A percentile compares a stretch with the other conserved stretches of the same genome.
Conservation (phyloP, 176 grass and related monocot genomes). For the Themeda triandra region DNA sequence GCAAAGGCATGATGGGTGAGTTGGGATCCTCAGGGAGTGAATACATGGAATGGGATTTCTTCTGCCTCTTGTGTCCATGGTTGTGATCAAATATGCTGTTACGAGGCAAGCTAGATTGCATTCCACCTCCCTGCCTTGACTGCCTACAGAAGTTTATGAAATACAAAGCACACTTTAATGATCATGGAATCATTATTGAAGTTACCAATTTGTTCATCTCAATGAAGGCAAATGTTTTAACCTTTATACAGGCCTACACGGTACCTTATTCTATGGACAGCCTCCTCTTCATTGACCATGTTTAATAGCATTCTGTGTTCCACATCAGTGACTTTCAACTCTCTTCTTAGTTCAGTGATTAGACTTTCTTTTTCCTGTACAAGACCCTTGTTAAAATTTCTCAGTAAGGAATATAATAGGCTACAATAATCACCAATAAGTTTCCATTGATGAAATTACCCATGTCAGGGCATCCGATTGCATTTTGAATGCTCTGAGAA, state of each 20-base stretch:
- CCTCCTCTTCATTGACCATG: conserved; percentile 65
- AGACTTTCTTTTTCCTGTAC: conserved; percentile 76
- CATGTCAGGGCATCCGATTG: conserved; percentile 73
- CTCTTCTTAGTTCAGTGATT: conserved; percentile 65
- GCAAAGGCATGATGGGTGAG: conserved; percentile 18
- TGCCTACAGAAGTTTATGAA: conserved; percentile 39
- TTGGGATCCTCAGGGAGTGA: conserved; percentile 7
- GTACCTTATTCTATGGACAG: conserved; percentile 47
- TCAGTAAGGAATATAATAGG: background rate
- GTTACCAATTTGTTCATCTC: background rate
- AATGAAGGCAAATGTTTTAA: background rate
- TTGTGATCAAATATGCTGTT: conserved; percentile 16
- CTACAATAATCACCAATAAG: background rate
- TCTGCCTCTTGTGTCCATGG: conserved; percentile 40
- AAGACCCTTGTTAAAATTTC: conserved; percentile 2
- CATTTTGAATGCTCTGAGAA: conserved; percentile 79
- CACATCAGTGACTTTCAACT: conserved; percentile 57
- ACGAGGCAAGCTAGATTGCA: conserved; percentile 23
- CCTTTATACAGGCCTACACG: background rate
- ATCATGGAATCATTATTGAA: background rate
- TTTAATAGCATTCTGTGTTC: conserved; percentile 70
- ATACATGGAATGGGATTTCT: conserved; percentile 18
- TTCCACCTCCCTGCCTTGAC: conserved; percentile 42
- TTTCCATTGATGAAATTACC: conserved; percentile 35
- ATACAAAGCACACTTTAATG: background rate